Percentiles rank a stretch among this genome's conserved stretches.
Evolutionary conservation across 202 grass and related monocot species (phyloP).

Genomic region (Eragrostis tef): DNA sequence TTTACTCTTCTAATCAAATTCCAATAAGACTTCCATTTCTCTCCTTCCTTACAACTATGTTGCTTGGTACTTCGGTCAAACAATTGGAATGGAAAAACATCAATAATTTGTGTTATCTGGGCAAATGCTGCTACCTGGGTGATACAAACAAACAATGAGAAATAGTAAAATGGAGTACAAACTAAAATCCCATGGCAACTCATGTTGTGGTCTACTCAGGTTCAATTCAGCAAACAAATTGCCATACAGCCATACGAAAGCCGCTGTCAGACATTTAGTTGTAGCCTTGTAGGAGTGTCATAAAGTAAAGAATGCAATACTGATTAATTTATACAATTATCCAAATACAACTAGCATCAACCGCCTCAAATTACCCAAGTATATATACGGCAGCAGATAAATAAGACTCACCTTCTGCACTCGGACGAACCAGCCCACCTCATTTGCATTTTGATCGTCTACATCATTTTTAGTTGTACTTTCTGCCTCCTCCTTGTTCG

Average conservation of each 20-base stretch:
- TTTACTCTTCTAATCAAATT: neutral
- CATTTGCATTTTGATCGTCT: constrained; percentile 18
- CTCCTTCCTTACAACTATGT: neutral
- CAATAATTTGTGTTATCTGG: no score
- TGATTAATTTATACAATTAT: neutral
- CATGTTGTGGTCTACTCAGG: neutral
- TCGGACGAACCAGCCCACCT: constrained; percentile 41
- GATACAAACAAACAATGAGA: neutral
- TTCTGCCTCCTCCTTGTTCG: constrained; percentile 31
- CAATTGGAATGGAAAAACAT: neutral
- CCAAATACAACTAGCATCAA: no score
- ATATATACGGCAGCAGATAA: neutral
- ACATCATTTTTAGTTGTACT: neutral
- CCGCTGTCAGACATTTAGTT: neutral
- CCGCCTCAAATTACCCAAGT: neutral
- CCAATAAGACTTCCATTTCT: neutral
- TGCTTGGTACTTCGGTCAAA: neutral
- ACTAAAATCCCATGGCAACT: neutral
- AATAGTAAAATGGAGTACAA: neutral
- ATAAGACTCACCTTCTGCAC: constrained; percentile 42
- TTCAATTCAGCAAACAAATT: neutral
- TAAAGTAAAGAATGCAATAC: neutral
- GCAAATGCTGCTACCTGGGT: neutral
- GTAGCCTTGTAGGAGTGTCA: neutral
- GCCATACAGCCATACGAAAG: neutral